Evolutionary conservation across 176 grass and related monocot genomes (phyloP).

Genomic region (Pontederia crassipes): DNA sequence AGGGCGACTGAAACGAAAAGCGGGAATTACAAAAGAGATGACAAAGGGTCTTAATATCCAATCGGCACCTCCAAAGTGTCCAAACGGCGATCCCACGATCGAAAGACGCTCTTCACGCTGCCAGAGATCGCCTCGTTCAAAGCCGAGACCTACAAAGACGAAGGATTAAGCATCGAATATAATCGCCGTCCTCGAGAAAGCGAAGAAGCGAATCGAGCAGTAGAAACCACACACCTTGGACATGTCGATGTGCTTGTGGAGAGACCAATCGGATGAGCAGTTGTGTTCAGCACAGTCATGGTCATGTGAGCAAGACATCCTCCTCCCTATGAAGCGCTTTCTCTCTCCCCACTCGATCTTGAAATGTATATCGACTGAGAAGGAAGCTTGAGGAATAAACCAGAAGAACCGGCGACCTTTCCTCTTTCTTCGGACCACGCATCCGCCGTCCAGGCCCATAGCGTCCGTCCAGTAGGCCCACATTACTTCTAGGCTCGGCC

Average conservation of each 20-base stretch:
- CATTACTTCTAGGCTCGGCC: too few relatives aligned
- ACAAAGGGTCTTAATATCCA: not conserved
- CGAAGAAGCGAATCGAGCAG: not conserved
- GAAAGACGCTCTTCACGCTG: slow-evolving; percentile 86
- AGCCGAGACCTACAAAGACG: slow-evolving; percentile 43
- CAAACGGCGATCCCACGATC: slow-evolving; percentile 78
- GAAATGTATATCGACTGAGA: not conserved
- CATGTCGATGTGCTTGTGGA: slow-evolving; percentile 84
- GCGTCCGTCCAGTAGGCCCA: too few relatives aligned
- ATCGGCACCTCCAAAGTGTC: slow-evolving; percentile 64
- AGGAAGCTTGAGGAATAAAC: too few relatives aligned
- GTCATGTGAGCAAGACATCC: slow-evolving; percentile 78
- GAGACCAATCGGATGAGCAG: slow-evolving; percentile 95
- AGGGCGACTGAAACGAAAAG: not conserved
- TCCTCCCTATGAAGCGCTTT: not conserved
- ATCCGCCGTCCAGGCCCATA: too few relatives aligned
- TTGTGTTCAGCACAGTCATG: slow-evolving; percentile 97
- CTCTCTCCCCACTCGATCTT: not conserved
- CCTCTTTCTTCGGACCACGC: slow-evolving; percentile 17
- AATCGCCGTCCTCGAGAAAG: not conserved
- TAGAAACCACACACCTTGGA: slow-evolving; percentile 31
- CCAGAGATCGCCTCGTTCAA: slow-evolving; percentile 81
- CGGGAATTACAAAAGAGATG: not conserved
- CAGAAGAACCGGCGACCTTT: not conserved
- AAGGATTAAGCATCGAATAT: not conserved